These are phyloP conservation scores for sorghum (Sorghum bicolor) DNA, from an alignment of 176 grass and related monocot genomes.

Conservation along the genomic window DNA sequence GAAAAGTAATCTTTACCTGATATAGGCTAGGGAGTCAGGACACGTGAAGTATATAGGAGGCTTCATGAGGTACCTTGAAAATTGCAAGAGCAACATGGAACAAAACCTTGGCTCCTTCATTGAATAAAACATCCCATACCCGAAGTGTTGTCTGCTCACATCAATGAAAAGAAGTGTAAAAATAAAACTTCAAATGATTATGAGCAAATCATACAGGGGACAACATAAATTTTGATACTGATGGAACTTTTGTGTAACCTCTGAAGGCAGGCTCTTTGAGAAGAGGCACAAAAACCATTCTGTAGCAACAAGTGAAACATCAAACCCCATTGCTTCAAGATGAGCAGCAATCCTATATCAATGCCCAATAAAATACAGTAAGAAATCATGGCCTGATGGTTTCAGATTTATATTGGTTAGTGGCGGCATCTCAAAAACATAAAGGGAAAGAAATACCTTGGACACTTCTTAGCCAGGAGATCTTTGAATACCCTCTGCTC, in stretches of 20 bases:
- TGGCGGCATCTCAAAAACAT: not conserved
- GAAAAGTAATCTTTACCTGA: not conserved
- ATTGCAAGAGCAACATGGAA: conserved; percentile 95
- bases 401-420: not conserved
- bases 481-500: conserved; percentile 97
- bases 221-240: not conserved
- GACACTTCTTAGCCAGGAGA: conserved; percentile 92
- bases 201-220: not conserved
- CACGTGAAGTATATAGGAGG: not conserved
- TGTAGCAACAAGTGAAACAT: conserved; percentile 94
- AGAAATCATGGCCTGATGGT: not conserved
- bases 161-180: not conserved
- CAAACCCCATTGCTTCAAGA: conserved; percentile 87
- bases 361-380: conserved; percentile 6
- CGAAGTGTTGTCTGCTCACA: conserved; percentile 74
- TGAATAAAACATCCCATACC: conserved; percentile 97
- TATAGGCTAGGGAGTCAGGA: not conserved
- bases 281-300: conserved; percentile 99
- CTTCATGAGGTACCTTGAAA: conserved; percentile 66
- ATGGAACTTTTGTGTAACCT: conserved; percentile 46
- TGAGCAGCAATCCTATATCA: conserved; percentile 75
- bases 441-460: conserved; percentile 43
- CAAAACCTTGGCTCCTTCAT: conserved; percentile 95
- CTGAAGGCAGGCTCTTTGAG: conserved; percentile 93
- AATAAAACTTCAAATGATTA: not conserved